Conservation (phyloP, 768 basidiomycete genomes). For the Tulasnella calospora region DNA sequence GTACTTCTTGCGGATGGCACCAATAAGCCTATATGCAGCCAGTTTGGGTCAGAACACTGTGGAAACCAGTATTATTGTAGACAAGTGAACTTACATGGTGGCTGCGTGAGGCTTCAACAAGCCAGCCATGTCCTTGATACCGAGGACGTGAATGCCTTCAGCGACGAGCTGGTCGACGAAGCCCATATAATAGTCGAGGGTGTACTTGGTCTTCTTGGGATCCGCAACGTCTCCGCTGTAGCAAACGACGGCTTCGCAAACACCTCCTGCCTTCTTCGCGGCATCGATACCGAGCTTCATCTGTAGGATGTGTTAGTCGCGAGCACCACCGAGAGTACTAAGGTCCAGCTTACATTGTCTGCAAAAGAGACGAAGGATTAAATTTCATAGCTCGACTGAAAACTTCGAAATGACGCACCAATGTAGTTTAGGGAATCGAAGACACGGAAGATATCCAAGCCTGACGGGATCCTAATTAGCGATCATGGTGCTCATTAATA, state of each 20-base stretch:
- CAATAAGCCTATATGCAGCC: slow-evolving; percentile 60
- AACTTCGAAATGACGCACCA: slow-evolving; percentile 47
- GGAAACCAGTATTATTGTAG: background rate
- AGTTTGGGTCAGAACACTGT: slow-evolving; percentile 6
- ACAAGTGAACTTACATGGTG: slow-evolving; percentile 56
- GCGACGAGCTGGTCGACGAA: slow-evolving; percentile 88
- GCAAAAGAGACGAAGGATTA: slow-evolving; percentile 15
- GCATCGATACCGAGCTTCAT: slow-evolving; percentile 98
- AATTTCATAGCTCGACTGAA: background rate
- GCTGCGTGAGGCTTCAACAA: slow-evolving; percentile 93
- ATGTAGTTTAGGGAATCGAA: slow-evolving; percentile 99
- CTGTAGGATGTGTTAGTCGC: slow-evolving; percentile 40
- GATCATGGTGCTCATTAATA: background rate
- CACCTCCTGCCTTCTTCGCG: slow-evolving; percentile 99
- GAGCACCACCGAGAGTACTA: slow-evolving; percentile 27
- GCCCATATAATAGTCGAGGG: slow-evolving; percentile 93
- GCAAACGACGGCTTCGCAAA: slow-evolving; percentile 94
- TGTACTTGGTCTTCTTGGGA: slow-evolving; percentile 95
- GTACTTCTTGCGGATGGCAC: slow-evolving; percentile 91
- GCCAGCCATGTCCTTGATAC: slow-evolving; percentile 99
- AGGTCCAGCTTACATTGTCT: slow-evolving; percentile 58
- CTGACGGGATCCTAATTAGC: background rate
- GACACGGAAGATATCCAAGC: slow-evolving; percentile 95
- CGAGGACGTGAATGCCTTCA: slow-evolving; percentile 94
- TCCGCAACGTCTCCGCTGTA: slow-evolving; percentile 97